These are phyloP conservation scores for Aspergillus sojae DNA, from an alignment of 2,329 filamentous ascomycete species.

Conservation along the genomic window DNA sequence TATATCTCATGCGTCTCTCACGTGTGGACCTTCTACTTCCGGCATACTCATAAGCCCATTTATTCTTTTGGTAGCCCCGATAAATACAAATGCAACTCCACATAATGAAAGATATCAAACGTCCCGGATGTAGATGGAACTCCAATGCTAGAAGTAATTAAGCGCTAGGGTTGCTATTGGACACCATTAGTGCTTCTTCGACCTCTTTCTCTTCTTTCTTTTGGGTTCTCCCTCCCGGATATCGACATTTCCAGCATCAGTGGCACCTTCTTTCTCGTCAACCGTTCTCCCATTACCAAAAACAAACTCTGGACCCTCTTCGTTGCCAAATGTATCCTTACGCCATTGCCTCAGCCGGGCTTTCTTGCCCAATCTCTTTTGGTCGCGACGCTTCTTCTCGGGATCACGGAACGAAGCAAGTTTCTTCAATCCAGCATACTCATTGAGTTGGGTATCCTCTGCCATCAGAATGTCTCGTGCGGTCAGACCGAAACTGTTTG, in stretches of 20 bases:
- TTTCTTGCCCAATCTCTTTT: slow-evolving; percentile 90
- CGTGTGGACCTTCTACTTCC: background rate
- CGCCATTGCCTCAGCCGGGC: slow-evolving; percentile 86
- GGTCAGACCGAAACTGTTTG: slow-evolving; percentile 85
- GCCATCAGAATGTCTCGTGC: slow-evolving; percentile 89
- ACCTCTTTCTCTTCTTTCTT: slow-evolving; percentile 50
- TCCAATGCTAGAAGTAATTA: slow-evolving; percentile 4
- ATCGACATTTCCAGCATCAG: slow-evolving; percentile 39
- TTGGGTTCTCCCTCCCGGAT: slow-evolving; percentile 44
- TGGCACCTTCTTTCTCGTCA: slow-evolving; percentile 23
- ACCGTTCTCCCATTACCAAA: slow-evolving; percentile 29
- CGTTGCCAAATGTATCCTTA: slow-evolving; percentile 66
- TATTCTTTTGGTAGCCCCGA: background rate
- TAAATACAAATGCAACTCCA: background rate
- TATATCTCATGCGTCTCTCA: background rate
- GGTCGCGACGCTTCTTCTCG: slow-evolving; percentile 86
- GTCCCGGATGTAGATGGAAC: slow-evolving; percentile 4
- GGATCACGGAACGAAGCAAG: slow-evolving; percentile 84
- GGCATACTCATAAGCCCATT: background rate
- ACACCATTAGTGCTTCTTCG: slow-evolving; percentile 43
- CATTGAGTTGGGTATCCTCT: slow-evolving; percentile 81
- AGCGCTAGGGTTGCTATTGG: background rate
- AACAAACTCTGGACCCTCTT: slow-evolving; percentile 51
- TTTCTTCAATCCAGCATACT: slow-evolving; percentile 93
- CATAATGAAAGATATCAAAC: background rate